phyloP scores from a whole-genome alignment of 2,329 filamentous ascomycete species.

The Trichoderma atrobrunneum region DNA sequence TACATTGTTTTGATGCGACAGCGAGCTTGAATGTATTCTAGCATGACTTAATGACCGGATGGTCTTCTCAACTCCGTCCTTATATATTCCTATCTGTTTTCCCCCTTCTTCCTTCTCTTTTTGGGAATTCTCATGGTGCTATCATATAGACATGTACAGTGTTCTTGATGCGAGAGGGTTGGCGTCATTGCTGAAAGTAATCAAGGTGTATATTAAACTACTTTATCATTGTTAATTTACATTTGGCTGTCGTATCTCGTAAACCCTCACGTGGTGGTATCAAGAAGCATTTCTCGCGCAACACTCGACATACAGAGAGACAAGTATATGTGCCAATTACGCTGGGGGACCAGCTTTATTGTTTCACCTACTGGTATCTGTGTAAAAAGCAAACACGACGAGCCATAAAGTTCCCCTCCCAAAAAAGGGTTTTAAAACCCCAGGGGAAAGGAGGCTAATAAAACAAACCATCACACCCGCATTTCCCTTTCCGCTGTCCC shows the following conservation, averaged over 20 bases:
- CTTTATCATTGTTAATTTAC: not conserved
- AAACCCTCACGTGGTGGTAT: not conserved
- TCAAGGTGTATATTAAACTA: not conserved
- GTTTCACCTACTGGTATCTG: constrained; percentile 30
- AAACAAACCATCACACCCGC: not conserved
- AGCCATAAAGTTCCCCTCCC: not conserved
- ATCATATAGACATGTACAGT: not conserved
- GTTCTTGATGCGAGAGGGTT: not conserved
- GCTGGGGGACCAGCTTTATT: constrained; percentile 21
- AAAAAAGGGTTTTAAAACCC: not conserved
- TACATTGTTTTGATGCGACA: not conserved
- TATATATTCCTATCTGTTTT: not conserved
- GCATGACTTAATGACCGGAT: not conserved
- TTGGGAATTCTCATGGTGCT: not conserved
- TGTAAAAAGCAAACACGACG: not conserved
- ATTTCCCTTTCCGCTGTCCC: not conserved
- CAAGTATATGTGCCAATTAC: not conserved
- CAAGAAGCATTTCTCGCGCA: not conserved
- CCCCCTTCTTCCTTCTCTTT: not conserved
- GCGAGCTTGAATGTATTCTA: not conserved
- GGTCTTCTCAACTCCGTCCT: not conserved
- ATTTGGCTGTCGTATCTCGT: not conserved
- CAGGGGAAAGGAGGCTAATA: not conserved
- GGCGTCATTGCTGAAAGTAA: not conserved
- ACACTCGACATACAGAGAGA: not conserved